Conservation (phyloP, 345 rosid genomes). For the Citrus australasica region DNA sequence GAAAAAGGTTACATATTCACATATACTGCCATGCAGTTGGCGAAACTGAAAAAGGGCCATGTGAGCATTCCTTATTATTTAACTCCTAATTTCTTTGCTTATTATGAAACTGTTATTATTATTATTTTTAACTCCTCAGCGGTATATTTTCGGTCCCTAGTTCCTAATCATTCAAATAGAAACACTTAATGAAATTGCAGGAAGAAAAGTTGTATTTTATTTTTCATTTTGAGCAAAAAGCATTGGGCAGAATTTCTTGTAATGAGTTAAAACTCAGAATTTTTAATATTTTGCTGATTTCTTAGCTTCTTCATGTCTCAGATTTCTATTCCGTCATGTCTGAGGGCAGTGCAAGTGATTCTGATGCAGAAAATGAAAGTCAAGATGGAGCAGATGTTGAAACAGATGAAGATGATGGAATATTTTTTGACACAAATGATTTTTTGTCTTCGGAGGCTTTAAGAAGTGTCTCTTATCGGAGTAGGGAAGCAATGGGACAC, state of each 20-base stretch:
- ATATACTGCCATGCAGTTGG: neutral
- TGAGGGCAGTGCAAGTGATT: slow-evolving; percentile 83
- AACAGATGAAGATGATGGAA: slow-evolving; percentile 85
- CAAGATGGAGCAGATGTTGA: slow-evolving; percentile 85
- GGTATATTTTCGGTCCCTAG: neutral
- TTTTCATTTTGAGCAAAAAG: neutral
- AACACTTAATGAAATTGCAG: neutral
- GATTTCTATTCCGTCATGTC: slow-evolving; percentile 99
- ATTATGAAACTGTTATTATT: neutral
- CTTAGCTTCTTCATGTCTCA: slow-evolving; percentile 33
- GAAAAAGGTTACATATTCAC: neutral
- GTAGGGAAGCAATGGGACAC: slow-evolving; percentile 69
- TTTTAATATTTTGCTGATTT: slow-evolving; percentile 10
- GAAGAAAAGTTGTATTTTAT: neutral
- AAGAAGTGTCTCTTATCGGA: slow-evolving; percentile 83
- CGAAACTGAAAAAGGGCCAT: neutral
- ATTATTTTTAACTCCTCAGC: neutral
- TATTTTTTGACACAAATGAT: slow-evolving; percentile 85
- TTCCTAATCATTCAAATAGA: neutral
- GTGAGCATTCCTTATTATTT: neutral
- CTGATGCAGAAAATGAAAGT: slow-evolving; percentile 91
- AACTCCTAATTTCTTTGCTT: neutral
- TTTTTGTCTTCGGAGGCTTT: slow-evolving; percentile 79
- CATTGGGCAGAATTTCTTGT: neutral
- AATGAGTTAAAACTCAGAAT: neutral